phyloP scores from a whole-genome alignment of 805 yeast genomes.

The Myxozyma kluyveri region DNA sequence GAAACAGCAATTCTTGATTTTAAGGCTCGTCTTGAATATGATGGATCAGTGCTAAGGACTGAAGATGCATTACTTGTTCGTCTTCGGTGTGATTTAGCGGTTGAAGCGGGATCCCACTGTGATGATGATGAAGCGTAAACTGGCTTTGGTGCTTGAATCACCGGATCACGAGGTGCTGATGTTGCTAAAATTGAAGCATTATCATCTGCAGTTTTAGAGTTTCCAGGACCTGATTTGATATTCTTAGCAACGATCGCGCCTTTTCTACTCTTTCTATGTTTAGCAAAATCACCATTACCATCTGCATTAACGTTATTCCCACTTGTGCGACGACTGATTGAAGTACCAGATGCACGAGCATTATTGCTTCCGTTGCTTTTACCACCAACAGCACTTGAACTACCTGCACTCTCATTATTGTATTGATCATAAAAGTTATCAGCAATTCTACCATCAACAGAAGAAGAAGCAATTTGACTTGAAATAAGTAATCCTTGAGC shows the following conservation, averaged over 20 bases:
- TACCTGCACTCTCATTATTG: not conserved
- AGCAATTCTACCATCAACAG: constrained; percentile 2
- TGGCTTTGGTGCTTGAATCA: no score
- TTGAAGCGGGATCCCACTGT: no score
- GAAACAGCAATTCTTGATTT: constrained; percentile 21
- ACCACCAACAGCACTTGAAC: not conserved
- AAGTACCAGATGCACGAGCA: not conserved
- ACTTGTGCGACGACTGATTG: not conserved
- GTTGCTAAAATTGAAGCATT: not conserved
- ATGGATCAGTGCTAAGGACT: not conserved
- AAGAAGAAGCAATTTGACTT: constrained; percentile 3
- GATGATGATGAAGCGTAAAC: no score
- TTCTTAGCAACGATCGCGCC: constrained; percentile 22
- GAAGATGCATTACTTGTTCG: not conserved
- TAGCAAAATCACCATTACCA: constrained; percentile 8
- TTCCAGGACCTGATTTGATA: constrained; percentile 4
- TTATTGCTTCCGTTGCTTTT: constrained; percentile 2
- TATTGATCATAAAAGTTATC: constrained; percentile 10
- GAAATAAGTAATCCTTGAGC: constrained; percentile 22
- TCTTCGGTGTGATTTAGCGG: not conserved
- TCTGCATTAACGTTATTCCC: not conserved
- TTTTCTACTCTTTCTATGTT: constrained; percentile 19
- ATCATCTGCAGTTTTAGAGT: not conserved
- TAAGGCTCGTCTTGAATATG: not conserved
- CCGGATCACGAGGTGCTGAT: not conserved